Conservation (phyloP, 2,329 filamentous ascomycete species). For the Raffaelea ambrosiae region DNA sequence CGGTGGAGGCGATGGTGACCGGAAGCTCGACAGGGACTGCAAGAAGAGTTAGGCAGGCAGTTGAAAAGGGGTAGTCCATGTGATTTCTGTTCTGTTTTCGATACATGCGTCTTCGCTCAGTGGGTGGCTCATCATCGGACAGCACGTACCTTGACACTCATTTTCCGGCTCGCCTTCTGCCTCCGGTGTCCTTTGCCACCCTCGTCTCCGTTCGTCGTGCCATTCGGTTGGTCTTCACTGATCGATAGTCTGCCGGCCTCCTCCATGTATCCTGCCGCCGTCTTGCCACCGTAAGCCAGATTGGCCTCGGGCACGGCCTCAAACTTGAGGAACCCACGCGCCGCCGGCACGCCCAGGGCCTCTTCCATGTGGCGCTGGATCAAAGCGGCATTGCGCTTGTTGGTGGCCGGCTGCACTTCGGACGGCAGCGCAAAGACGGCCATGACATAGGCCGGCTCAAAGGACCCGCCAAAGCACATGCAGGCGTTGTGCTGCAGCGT, state of each 20-base stretch:
- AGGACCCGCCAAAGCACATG: slow-evolving; percentile 65
- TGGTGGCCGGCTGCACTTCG: slow-evolving; percentile 63
- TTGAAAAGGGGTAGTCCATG: too few relatives aligned
- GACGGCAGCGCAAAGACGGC: slow-evolving; percentile 62
- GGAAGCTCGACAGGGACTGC: slow-evolving; percentile 9
- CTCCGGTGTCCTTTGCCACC: slow-evolving; percentile 1
- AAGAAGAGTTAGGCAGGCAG: neutral
- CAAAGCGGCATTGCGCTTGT: slow-evolving; percentile 71
- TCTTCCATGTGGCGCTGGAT: slow-evolving; percentile 70
- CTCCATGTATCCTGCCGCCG: slow-evolving; percentile 59
- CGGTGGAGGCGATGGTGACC: slow-evolving; percentile 4
- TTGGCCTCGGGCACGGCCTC: slow-evolving; percentile 61
- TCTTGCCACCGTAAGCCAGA: slow-evolving; percentile 62
- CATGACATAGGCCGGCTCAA: slow-evolving; percentile 72
- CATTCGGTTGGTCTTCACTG: too few relatives aligned
- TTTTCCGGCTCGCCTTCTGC: slow-evolving; percentile 20
- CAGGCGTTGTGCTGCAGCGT: slow-evolving; percentile 68
- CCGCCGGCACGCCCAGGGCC: slow-evolving; percentile 54
- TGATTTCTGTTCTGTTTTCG: too few relatives aligned
- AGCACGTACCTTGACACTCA: slow-evolving; percentile 25
- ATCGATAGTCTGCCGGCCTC: slow-evolving; percentile 31
- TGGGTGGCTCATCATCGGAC: too few relatives aligned
- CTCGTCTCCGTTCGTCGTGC: too few relatives aligned
- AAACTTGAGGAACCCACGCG: slow-evolving; percentile 67
- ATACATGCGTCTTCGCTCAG: too few relatives aligned